These are phyloP conservation scores for Camelina hispida DNA, from an alignment of 345 rosid genomes.

Conservation along the genomic window DNA sequence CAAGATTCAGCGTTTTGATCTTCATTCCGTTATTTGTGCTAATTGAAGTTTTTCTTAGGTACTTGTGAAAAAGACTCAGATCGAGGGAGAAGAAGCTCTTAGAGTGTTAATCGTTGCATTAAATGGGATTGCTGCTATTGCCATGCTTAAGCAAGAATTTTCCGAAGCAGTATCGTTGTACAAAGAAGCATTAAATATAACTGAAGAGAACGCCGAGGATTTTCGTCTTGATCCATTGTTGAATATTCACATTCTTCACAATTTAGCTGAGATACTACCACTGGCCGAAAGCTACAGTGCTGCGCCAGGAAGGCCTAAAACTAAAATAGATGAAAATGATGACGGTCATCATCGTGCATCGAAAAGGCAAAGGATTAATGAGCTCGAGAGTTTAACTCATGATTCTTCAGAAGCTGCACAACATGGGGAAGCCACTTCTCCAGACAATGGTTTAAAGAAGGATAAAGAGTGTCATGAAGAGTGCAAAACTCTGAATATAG, in stretches of 20 bases:
- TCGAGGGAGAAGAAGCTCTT: constrained; percentile 94
- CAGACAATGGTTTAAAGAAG: constrained; percentile 43
- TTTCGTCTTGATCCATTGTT: constrained; percentile 88
- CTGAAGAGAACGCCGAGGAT: constrained; percentile 75
- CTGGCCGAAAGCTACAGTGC: constrained; percentile 43
- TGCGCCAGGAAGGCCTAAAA: constrained; percentile 47
- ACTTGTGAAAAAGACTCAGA: constrained; percentile 89
- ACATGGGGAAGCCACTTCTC: constrained; percentile 27
- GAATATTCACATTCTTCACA: constrained; percentile 92
- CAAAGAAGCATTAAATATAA: constrained; percentile 72
- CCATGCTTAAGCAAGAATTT: constrained; percentile 72
- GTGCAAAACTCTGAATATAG: constrained; percentile 49
- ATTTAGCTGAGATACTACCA: constrained; percentile 77
- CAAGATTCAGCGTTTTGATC: constrained; percentile 25
- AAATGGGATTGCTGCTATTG: constrained; percentile 93
- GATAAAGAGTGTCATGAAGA: constrained; percentile 47
- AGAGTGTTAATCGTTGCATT: constrained; percentile 81
- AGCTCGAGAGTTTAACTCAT: constrained; percentile 38
- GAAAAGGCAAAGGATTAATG: constrained; percentile 56
- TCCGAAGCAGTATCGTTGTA: constrained; percentile 72
- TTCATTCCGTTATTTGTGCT: constrained; percentile 30
- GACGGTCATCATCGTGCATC: constrained; percentile 47
- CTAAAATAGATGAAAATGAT: constrained; percentile 45
- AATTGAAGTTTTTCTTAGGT: constrained; percentile 55
- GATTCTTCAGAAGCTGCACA: constrained; percentile 40